Evolutionary conservation across 768 basidiomycete species (phyloP).

Genomic region (Mrakia frigida): DNA sequence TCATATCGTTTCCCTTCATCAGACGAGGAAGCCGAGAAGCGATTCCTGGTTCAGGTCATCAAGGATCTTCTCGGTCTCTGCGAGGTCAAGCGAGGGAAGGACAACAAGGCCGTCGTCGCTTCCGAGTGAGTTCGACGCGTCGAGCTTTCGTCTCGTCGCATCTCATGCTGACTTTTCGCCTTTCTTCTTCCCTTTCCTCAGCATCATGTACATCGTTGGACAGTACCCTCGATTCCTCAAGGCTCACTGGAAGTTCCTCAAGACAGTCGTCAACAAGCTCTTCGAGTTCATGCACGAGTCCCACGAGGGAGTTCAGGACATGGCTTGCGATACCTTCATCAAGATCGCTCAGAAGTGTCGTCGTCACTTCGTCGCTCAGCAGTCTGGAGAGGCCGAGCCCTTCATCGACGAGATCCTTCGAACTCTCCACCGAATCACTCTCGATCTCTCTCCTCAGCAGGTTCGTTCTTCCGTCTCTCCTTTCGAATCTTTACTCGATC

Average conservation of each 20-base stretch:
- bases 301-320: conserved; percentile 99
- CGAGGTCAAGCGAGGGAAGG: conserved; percentile 98
- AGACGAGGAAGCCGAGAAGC: conserved; percentile 99
- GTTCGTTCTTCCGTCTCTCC: conserved; percentile 38
- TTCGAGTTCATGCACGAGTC: conserved; percentile 99
- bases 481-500: background rate
- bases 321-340: conserved; percentile 99
- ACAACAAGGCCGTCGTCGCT: conserved; percentile 98
- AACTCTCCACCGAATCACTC: conserved; percentile 83
- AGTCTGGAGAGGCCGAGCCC: conserved; percentile 92
- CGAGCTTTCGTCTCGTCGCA: background rate
- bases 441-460: conserved; percentile 88
- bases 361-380: conserved; percentile 97
- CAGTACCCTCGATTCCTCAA: conserved; percentile 99
- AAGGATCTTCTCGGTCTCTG: conserved; percentile 95
- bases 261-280: conserved; percentile 98
- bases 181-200: background rate
- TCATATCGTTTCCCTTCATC: background rate
- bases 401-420: conserved; percentile 97
- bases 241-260: conserved; percentile 99
- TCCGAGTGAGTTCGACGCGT: conserved; percentile 39
- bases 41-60: conserved; percentile 97
- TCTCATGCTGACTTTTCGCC: background rate
- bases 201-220: too few species aligned
- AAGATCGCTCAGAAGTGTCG: conserved; percentile 97